Base-by-base conservation (phyloP, 2,329 filamentous ascomycete species). In the Parascedosporium putredinis region DNA sequence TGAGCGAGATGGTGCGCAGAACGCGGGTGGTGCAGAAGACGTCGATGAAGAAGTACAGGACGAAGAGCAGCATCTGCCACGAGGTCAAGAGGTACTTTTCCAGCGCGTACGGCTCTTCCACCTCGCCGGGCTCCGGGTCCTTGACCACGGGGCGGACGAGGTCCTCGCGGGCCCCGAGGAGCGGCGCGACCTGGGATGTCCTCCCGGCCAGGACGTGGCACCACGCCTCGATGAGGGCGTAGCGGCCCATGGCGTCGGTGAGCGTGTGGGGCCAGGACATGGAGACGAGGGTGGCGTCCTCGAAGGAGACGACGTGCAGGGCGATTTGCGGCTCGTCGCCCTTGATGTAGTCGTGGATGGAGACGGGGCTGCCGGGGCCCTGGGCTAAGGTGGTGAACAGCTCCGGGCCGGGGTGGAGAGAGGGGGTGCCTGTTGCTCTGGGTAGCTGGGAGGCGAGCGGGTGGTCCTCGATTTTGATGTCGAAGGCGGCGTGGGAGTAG, bases 261-360 rank as follows among this genome's bases (percentile, higher is more conserved):
- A 45, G 10, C 22, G 43, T 45, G 14, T 45, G 43, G 8, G 43
- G 43, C 43, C 43, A 45, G 4, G 43, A 45, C 14, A 45, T 8
- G 12, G 43, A 45, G 22, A 45, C 43, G 16, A 45, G n/a, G 10
- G 43, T 45, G 4, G 43, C 43, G 22, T 45, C 43, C 23, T 29
- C n/a, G 23, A 45, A 45, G 7, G 43, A 45, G 23, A 45, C 43
- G 27, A 45, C 29, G 14, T 45, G 43, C 12, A 45, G 43, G n/a
- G 43, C 23, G 3, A 45, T 20, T 14, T 45, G 43, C 6, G 43
- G 43, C 24, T 45, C 27, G 22, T 45, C 43, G 43, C 22, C 29
- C 22, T n/a, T 29, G 12, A 45, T 6, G 27, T 29, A 45, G 12
- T 45, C 43, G 5, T 20, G n/a, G n/a, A 45, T 45, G 10, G 24